A percentile compares a stretch with the other conserved stretches of the same genome.
Conservation (phyloP, 345 rosid genomes). For the Boechera retrofracta region DNA sequence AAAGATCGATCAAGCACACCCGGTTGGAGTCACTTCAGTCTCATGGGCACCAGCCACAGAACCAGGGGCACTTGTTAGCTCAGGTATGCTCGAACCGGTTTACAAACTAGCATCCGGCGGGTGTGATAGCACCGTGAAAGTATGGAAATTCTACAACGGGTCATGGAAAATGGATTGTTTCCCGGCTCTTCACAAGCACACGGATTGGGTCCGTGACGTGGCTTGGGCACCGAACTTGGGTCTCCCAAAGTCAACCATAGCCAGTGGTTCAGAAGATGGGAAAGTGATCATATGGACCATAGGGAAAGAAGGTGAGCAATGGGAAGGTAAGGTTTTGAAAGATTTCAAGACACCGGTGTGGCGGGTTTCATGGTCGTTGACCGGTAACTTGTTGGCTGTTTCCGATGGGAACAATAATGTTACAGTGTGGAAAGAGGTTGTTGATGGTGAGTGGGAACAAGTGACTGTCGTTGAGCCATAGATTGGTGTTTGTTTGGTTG, state of each 20-base stretch:
- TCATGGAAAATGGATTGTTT: conserved; percentile 67
- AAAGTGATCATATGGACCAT: conserved; percentile 63
- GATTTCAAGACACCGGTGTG: conserved; percentile 67
- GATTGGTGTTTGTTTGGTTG: conserved; percentile 4
- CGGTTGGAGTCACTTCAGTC: conserved; percentile 68
- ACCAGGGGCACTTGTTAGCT: conserved; percentile 61
- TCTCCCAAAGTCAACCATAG: conserved; percentile 66
- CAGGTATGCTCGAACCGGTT: conserved; percentile 56
- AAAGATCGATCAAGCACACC: conserved; percentile 70
- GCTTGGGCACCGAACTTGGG: conserved; percentile 81
- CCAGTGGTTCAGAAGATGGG: conserved; percentile 71
- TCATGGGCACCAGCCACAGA: conserved; percentile 74
- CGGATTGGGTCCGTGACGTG: conserved; percentile 72
- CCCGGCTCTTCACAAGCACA: conserved; percentile 67
- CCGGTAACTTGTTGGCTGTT: conserved; percentile 63
- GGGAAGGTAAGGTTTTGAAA: conserved; percentile 66
- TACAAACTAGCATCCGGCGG: conserved; percentile 69
- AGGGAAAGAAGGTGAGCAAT: conserved; percentile 63
- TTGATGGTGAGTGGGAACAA: conserved; percentile 69
- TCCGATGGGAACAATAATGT: conserved; percentile 64
- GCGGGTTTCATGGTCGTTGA: conserved; percentile 69
- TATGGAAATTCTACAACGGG: conserved; percentile 63
- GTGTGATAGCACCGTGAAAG: conserved; percentile 64
- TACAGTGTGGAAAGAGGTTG: conserved; percentile 67
- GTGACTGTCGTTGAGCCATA: conserved; percentile 56